Evolutionary conservation across 129 eudicot genomes (phyloP), one percentile per base, ranked within the genome.

Genomic region (Saposhnikovia divaricata): DNA sequence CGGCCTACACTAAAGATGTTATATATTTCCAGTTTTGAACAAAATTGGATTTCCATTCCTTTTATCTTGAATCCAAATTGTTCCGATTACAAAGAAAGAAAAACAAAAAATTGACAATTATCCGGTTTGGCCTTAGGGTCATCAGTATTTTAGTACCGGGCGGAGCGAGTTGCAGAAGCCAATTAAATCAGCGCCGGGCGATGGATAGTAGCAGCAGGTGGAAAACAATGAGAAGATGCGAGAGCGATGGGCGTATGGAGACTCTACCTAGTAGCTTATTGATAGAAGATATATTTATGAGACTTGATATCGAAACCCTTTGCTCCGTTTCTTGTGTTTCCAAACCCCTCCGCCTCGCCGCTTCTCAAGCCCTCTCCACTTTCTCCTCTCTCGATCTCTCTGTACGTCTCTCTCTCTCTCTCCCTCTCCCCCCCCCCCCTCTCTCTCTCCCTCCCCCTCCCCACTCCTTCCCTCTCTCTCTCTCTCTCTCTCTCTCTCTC

Each of bases 371-470:
- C 37, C 83, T 87, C 45, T 78, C 87, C 25, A 61, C 88, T 7
- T 48, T 87, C 78, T 46, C 91, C 76, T 87, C 93, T 34, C 72
- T 91, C 61, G 88, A 91, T 81, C 90, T 91, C 72, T 89, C 93
- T 40, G 97, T 91, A 79, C 79, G 89, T 75, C 44, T 46, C 31
- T 37, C 44, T 44, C 21, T 50, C 27, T n/a, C 8, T 73, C 21
- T 45, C 2, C 2, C 21, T 18, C 9, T 23, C 9, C 21, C 21
- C 44, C 34, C 19, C 40, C 27, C 10, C 6, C 23, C 21, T 45
- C 7, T 28, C 40, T 65, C 47, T 45, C 47, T 23, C 37, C 8
- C 8, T 53, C n/a, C n/a, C 84, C 37, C 83, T 87, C 45, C 76
- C 87, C 25, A 61, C 88, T 7, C n/a, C n/a, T 48, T 87, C 78